A percentile compares a stretch with the other conserved stretches of the same genome.
Conservation (phyloP, 495 filamentous ascomycete species). For the Jackrogersella multiformis region DNA sequence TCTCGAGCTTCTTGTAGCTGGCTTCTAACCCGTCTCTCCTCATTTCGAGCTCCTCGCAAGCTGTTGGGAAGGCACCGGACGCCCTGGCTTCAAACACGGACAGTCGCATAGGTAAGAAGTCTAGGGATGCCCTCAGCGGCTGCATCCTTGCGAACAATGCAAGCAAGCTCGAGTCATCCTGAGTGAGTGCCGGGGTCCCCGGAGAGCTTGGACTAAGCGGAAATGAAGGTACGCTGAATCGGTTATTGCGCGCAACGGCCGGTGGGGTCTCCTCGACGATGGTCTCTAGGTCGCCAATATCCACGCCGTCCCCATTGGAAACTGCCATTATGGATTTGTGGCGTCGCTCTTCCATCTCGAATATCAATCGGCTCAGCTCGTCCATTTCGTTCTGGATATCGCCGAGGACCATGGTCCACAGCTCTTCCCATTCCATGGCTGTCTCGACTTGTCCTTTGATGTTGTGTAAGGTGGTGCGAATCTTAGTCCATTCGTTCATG, state of each 20-base stretch:
- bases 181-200: conserved; percentile 65
- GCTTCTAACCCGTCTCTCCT: conserved; percentile 74
- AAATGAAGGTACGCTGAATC: conserved; percentile 72
- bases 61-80: conserved; percentile 79
- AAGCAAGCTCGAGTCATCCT: conserved; percentile 83
- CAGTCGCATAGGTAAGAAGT: conserved; percentile 96
- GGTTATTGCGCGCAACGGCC: conserved; percentile 64
- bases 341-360: conserved; percentile 95
- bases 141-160: conserved; percentile 95
- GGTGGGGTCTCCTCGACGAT: conserved; percentile 89
- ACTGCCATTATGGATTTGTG: conserved; percentile 75
- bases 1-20: conserved; percentile 82
- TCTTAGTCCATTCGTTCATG: conserved; percentile 81
- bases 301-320: conserved; percentile 67
- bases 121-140: conserved; percentile 87
- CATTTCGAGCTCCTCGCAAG: conserved; percentile 86
- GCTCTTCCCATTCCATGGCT: conserved; percentile 98
- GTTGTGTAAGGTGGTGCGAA: conserved; percentile 74
- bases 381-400: conserved; percentile 94
- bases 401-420: conserved; percentile 92
- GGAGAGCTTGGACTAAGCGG: conserved; percentile 65
- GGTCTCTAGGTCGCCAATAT: conserved; percentile 90
- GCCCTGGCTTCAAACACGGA: conserved; percentile 84
- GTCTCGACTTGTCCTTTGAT: conserved; percentile 93
- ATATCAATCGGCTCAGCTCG: conserved; percentile 80